phyloP scores from a whole-genome alignment of 2,329 filamentous ascomycete species.

The Pseudogymnoascus sp. region DNA sequence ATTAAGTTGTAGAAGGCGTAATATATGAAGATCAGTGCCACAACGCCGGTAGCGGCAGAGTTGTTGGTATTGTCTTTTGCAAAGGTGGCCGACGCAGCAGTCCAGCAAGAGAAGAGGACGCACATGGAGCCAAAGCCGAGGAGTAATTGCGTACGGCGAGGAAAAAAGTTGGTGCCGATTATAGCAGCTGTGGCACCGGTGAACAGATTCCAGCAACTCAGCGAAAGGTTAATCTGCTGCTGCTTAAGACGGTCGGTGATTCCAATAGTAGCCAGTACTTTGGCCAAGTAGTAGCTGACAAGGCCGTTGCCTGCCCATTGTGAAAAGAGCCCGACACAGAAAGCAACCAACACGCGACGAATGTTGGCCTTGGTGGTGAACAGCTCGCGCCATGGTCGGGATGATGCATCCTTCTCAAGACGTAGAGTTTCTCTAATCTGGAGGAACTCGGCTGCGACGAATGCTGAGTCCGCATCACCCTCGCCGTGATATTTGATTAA shows the following conservation, averaged over 20 bases:
- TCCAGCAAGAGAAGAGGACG: background rate
- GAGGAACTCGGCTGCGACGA: background rate
- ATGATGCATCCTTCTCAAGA: background rate
- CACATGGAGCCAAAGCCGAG: background rate
- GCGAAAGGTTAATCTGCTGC: slow-evolving; percentile 5
- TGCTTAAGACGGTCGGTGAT: slow-evolving; percentile 30
- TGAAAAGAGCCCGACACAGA: slow-evolving; percentile 47
- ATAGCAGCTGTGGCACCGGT: background rate
- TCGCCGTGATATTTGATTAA: slow-evolving; percentile 20
- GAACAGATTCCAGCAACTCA: background rate
- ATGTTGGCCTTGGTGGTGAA: background rate
- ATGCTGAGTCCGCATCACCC: background rate
- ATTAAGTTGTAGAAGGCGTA: slow-evolving; percentile 9
- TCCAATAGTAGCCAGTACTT: slow-evolving; percentile 31
- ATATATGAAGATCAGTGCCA: slow-evolving; percentile 9
- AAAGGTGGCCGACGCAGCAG: background rate
- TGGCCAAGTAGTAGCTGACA: slow-evolving; percentile 35
- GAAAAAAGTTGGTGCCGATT: background rate
- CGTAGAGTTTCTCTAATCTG: background rate
- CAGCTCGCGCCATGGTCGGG: background rate
- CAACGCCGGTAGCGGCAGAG: background rate
- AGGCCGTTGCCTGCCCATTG: slow-evolving; percentile 51
- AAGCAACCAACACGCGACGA: background rate
- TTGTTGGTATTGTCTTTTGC: background rate
- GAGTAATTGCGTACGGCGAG: background rate